Base-by-base conservation (phyloP, 2,329 filamentous ascomycete genomes). In the Calonectria naviculata region DNA sequence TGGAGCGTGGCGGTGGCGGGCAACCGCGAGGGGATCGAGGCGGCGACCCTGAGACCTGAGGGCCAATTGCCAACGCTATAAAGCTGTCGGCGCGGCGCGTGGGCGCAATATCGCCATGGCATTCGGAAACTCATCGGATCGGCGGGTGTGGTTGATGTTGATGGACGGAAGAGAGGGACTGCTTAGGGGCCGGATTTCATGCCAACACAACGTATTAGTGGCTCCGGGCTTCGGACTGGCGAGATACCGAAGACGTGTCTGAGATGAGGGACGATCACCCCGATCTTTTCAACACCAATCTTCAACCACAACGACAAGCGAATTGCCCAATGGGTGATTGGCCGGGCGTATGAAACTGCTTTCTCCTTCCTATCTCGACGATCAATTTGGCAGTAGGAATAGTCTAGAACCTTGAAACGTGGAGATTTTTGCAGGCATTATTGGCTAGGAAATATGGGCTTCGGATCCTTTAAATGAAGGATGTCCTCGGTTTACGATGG, bases 111-210 rank as follows among this genome's bases (percentile, higher is more conserved):
- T 65, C 77, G 78, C 82, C 80, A 82, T 70, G 80, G 74, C 63
- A 77, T 76, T 73, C 71, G 80, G 68, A 70, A 77, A 74, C 76
- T 83, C 82, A 84, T 83, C 67, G 67, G 63, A 70, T 70, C 49
- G 17, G 60, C 49, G 65, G 49, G 69, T 26, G 58, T 62, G 65
- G 54, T 77, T 47, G 58, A 73, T 44, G 58, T 44, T 70, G 73
- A 67, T 24, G 52, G 71, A 60, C 38, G 56, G 56, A 68, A 65
- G 60, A 71, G 63, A 60, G 41, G 61, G 62, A 66, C 29, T 70
- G 61, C 52, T 65, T 69, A 68, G 58, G 60, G 70, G 69, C 72
- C 72, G 65, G 72, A 69, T 65, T 75, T 67, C 49, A 61, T 62
- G 70, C 68, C 64, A 76, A 68, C 47, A 60, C 49, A 70, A 68